Base-by-base conservation (phyloP, 768 basidiomycete genomes). In the Suillus spraguei region DNA sequence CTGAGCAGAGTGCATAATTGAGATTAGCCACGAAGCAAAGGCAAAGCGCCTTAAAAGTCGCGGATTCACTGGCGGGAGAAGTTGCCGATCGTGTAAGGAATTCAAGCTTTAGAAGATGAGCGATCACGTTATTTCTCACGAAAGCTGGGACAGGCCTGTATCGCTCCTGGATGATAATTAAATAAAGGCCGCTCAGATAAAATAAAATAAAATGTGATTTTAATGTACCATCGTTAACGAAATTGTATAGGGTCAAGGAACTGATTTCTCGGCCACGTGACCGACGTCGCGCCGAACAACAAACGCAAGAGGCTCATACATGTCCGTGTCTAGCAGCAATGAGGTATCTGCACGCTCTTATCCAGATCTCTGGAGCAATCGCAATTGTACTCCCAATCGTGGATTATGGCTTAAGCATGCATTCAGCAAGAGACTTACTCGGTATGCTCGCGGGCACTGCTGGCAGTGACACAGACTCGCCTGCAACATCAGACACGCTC, bases 361-460 rank as follows among this genome's bases (percentile, higher is more conserved):
- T 59, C 35, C 56, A 11, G 36, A 59, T 24, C 49, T 61, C n/a
- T 35, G 9, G 50, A 59, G 63, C 16, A 38, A 36, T 44, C 54
- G 64, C 61, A 11, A 39, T 63, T n/a, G 60, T 41, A 44, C 41
- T 50, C 22, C 16, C 50, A 20, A 24, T 36, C 24, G 61, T 22
- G 22, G 10, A 38, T 52, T 36, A 46, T 42, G 44, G 28, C 47
- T 17, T 59, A 17, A 58, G 49, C 56, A 20, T 44, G 35, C 24
- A 50, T 28, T 20, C 33, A 52, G 39, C 28, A 42, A 62, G 65
- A 20, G 65, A 65, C 60, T 17, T 75, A 22, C 28, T 75, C 20
- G 38, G 65, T 61, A 44, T 75, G 0, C 63, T 75, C 50, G 62
- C 22, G 47, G 60, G 28, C 24, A 24, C 28, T 32, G 61, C 36